phyloP scores from a whole-genome alignment of 2,329 filamentous ascomycete species.

The Penicillium sp. region DNA sequence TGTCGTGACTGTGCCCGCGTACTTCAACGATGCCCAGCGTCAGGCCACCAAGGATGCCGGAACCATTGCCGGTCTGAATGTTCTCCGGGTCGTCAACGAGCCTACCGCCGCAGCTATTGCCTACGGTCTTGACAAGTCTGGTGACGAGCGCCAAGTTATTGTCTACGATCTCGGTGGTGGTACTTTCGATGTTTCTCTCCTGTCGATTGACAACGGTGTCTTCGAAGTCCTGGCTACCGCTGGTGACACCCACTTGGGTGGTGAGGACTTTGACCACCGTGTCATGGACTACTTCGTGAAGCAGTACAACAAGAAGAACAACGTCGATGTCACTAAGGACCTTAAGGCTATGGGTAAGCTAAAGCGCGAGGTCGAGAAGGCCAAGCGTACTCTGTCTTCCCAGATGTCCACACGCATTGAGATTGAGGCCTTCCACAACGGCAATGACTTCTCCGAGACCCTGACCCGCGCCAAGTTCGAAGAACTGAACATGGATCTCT shows the following conservation, averaged over 20 bases:
- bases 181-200: slow-evolving; percentile 90
- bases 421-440: slow-evolving; percentile 94
- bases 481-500: slow-evolving; percentile 96
- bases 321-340: slow-evolving; percentile 87
- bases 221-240: slow-evolving; percentile 93
- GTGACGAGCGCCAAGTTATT: slow-evolving; percentile 79
- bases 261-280: slow-evolving; percentile 98
- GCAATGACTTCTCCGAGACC: slow-evolving; percentile 97
- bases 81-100: slow-evolving; percentile 94
- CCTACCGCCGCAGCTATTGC: slow-evolving; percentile 92
- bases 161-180: slow-evolving; percentile 92
- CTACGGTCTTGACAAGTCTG: slow-evolving; percentile 85
- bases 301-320: slow-evolving; percentile 98
- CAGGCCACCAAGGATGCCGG: slow-evolving; percentile 96
- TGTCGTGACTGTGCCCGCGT: slow-evolving; percentile 88
- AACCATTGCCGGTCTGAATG: slow-evolving; percentile 84
- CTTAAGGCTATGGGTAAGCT: slow-evolving; percentile 98
- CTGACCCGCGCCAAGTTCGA: slow-evolving; percentile 98
- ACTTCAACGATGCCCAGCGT: slow-evolving; percentile 98
- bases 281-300: slow-evolving; percentile 96
- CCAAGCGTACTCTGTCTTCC: slow-evolving; percentile 94
- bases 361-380: slow-evolving; percentile 99
- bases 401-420: slow-evolving; percentile 92
- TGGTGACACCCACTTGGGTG: slow-evolving; percentile 95
- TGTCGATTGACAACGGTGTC: slow-evolving; percentile 85